Evolutionary conservation across 176 grass and related monocot genomes (phyloP).

Genomic region (Aechmea fasciata): DNA sequence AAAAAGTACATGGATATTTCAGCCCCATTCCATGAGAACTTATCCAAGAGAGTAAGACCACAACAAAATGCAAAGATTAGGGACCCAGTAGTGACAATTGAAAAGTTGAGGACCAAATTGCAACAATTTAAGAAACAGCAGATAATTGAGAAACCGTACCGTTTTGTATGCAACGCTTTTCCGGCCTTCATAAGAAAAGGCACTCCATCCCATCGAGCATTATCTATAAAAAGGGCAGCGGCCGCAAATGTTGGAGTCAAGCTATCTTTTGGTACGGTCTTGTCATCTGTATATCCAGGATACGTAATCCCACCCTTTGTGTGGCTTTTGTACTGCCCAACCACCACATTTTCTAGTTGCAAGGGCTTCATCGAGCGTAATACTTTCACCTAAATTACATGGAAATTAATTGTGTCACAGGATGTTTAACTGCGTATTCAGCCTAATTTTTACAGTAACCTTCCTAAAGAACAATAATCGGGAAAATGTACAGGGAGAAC

Average conservation of each 20-base stretch:
- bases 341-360: slow-evolving; percentile 67
- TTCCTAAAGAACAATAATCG: no score
- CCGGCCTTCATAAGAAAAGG: slow-evolving; percentile 97
- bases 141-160: slow-evolving; percentile 28
- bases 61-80: background rate
- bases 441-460: no score
- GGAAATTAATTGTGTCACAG: background rate
- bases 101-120: background rate
- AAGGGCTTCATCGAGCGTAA: slow-evolving; percentile 78
- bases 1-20: no score
- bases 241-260: slow-evolving; percentile 84
- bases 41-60: no score
- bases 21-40: no score
- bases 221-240: slow-evolving; percentile 81
- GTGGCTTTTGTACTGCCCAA: slow-evolving; percentile 86
- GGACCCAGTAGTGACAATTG: no score
- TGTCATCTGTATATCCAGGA: slow-evolving; percentile 80
- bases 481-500: no score
- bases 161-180: slow-evolving; percentile 75
- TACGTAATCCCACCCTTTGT: slow-evolving; percentile 52
- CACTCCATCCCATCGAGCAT: slow-evolving; percentile 93
- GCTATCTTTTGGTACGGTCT: slow-evolving; percentile 68
- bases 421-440: background rate
- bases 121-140: background rate
- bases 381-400: slow-evolving; percentile 73